A percentile compares a stretch with the other conserved stretches of the same genome.
Conservation (phyloP, 192 early-diverging fungal genomes). For the Coemansia sp. region DNA sequence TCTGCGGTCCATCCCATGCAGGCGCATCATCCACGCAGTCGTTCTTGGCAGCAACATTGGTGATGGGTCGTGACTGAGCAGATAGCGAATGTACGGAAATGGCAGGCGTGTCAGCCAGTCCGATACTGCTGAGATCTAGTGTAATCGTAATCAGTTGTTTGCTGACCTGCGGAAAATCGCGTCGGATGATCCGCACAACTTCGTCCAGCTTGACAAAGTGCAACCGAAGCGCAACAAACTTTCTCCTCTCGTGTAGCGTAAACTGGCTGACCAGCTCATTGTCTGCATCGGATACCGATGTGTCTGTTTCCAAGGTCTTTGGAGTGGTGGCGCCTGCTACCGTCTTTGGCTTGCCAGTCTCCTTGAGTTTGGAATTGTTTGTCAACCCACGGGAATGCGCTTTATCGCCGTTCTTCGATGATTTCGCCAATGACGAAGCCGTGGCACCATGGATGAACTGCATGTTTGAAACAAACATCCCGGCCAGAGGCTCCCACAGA, state of each 20-base stretch:
- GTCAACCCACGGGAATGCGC: background rate
- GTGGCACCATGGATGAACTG: constrained; percentile 33
- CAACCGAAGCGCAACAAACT: constrained; percentile 60
- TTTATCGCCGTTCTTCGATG: background rate
- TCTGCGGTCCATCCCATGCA: constrained; percentile 44
- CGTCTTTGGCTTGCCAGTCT: background rate
- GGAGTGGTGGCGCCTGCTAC: background rate
- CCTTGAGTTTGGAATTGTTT: background rate
- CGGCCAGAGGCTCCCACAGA: constrained; percentile 69
- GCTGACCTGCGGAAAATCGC: constrained; percentile 65
- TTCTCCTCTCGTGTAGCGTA: constrained; percentile 63
- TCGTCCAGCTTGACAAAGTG: constrained; percentile 71
- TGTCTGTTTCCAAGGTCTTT: background rate
- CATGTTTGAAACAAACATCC: constrained; percentile 58
- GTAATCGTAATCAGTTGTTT: constrained; percentile 68
- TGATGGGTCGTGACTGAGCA: constrained; percentile 9
- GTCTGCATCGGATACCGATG: constrained; percentile 1
- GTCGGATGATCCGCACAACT: constrained; percentile 61
- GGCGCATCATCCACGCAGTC: background rate
- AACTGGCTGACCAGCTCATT: constrained; percentile 37
- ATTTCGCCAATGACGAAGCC: background rate
- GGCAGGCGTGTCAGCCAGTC: constrained; percentile 4
- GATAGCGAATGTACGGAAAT: background rate
- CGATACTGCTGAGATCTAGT: constrained; percentile 59
- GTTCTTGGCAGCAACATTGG: constrained; percentile 1